Conservation (phyloP, 2,329 filamentous ascomycete species). For the Emergomyces orientalis region DNA sequence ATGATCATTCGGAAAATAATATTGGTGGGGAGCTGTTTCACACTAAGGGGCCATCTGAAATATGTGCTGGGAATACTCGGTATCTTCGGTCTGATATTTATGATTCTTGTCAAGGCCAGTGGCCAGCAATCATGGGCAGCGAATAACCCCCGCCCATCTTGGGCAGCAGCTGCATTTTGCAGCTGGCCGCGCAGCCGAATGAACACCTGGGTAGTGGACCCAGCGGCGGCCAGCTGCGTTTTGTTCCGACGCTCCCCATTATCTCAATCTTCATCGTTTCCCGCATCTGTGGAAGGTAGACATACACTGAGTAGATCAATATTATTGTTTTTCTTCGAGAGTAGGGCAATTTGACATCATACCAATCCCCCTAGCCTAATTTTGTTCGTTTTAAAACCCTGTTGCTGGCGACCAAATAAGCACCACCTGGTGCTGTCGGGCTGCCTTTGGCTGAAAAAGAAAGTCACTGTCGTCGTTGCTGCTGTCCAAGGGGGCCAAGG, state of each 20-base stretch:
- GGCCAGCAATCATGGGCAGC: neutral
- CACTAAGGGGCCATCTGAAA: neutral
- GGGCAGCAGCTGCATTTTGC: neutral
- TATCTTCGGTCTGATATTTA: neutral
- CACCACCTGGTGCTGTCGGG: too few relatives aligned
- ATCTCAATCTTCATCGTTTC: neutral
- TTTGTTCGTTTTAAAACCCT: neutral
- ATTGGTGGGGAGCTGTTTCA: neutral
- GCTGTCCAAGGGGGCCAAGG: neutral
- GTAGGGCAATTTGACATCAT: neutral
- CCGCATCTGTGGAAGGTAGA: neutral
- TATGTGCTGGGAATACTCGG: neutral
- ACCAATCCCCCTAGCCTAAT: neutral
- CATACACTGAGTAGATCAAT: neutral
- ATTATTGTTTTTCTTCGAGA: neutral
- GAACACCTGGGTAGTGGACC: neutral
- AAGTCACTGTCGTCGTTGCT: too few relatives aligned
- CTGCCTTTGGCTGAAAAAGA: too few relatives aligned
- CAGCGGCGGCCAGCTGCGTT: neutral
- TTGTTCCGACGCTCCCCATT: neutral
- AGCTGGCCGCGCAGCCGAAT: neutral
- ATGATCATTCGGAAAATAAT: neutral
- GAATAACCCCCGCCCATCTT: neutral
- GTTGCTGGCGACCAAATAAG: neutral
- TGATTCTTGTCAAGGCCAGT: neutral